These are phyloP conservation scores for Vitis cinerea DNA, from an alignment of 164 flowering plant species.

Conservation along the genomic window DNA sequence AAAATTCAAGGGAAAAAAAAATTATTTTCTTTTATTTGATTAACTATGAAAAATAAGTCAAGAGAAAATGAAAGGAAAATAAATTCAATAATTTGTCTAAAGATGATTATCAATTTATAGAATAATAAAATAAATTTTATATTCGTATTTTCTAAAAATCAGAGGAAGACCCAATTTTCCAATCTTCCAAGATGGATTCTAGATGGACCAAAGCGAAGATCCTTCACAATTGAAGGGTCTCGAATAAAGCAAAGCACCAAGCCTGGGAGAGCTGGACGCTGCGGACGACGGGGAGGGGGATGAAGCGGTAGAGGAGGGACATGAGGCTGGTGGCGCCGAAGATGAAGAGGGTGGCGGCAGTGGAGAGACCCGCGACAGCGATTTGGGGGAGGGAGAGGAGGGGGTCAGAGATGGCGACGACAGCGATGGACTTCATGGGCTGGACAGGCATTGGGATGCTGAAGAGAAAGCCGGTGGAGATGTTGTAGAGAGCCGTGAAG, in stretches of 20 bases:
- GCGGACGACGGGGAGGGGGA: constrained; percentile 83
- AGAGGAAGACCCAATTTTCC: constrained; percentile 59
- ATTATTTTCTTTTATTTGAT: no score
- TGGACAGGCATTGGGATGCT: constrained; percentile 93
- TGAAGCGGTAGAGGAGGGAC: constrained; percentile 61
- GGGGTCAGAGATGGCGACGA: constrained; percentile 80
- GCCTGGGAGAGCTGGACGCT: constrained; percentile 93
- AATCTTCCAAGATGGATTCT: constrained; percentile 59
- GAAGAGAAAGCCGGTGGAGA: constrained; percentile 75
- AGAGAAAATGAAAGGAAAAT: no score
- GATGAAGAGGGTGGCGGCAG: constrained; percentile 62
- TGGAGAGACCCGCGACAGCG: constrained; percentile 75
- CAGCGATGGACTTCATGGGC: constrained; percentile 95
- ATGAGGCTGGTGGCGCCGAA: constrained; percentile 85
- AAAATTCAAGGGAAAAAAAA: no score
- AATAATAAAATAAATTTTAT: no score
- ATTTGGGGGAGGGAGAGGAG: constrained; percentile 67
- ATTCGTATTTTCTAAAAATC: no score
- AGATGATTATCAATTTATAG: no score
- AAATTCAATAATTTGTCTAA: no score
- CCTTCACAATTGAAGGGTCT: constrained; percentile 54
- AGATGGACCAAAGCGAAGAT: constrained; percentile 70
- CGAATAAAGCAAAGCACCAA: constrained; percentile 62
- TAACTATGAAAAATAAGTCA: no score
- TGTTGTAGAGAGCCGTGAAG: constrained; percentile 81